These are phyloP conservation scores for Polyrhizophydium stewartii DNA, from an alignment of 371 early-diverging fungal species.

Conservation along the genomic window DNA sequence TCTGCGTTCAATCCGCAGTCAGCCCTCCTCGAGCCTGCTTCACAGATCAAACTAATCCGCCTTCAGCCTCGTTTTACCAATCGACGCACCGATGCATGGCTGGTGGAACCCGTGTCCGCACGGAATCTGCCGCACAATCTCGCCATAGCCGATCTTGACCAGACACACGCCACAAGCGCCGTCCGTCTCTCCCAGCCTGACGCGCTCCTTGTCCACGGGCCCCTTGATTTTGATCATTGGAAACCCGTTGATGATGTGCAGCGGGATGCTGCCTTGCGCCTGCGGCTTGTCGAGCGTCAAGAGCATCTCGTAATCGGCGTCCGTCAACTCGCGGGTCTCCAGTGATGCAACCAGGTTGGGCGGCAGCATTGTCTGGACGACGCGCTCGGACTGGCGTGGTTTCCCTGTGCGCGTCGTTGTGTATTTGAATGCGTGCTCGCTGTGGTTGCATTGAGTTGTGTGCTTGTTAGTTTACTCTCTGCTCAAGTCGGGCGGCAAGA, in stretches of 20 bases:
- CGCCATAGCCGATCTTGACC: slow-evolving; percentile 13
- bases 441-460: slow-evolving; percentile 1
- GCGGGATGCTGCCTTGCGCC: slow-evolving; percentile 23
- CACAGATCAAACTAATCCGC: not conserved
- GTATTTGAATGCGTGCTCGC: slow-evolving; percentile 29
- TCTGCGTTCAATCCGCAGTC: slow-evolving; percentile 9
- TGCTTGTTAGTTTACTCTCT: not conserved
- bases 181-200: not conserved
- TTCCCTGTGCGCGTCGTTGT: slow-evolving; percentile 13
- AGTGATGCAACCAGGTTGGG: slow-evolving; percentile 12
- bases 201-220: slow-evolving; percentile 2
- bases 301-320: slow-evolving; percentile 29
- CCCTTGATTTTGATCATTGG: slow-evolving; percentile 17
- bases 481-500: not conserved
- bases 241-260: slow-evolving; percentile 33
- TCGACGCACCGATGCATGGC: slow-evolving; percentile 21
- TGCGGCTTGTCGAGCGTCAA: slow-evolving; percentile 17
- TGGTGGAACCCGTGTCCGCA: slow-evolving; percentile 37
- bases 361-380: slow-evolving; percentile 18
- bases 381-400: slow-evolving; percentile 19
- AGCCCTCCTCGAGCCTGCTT: not conserved
- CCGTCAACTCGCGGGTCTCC: slow-evolving; percentile 27
- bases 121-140: slow-evolving; percentile 25
- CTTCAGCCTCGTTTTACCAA: not conserved
- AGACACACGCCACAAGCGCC: slow-evolving; percentile 22